These are phyloP conservation scores for Fusarium humuli DNA, from an alignment of 2,329 filamentous ascomycete genomes.

Conservation along the genomic window DNA sequence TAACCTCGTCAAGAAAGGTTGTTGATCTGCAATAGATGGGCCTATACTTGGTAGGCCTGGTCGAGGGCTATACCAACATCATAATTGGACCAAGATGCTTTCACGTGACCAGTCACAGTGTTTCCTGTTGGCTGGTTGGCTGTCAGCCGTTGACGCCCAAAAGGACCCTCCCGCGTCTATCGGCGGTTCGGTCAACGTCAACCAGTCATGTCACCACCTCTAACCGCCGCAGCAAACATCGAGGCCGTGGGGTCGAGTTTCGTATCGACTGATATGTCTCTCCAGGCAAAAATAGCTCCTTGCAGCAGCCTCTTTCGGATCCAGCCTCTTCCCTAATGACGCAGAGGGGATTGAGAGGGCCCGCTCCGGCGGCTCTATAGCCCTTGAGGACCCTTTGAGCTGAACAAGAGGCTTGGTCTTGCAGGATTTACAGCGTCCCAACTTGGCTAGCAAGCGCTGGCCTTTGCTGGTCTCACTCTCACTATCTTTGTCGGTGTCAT, in stretches of 20 bases:
- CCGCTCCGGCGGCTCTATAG: slow-evolving; percentile 35
- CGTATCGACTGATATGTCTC: slow-evolving; percentile 20
- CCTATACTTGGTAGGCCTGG: slow-evolving; percentile 5
- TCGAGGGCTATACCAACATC: slow-evolving; percentile 28
- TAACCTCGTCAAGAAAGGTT: slow-evolving; percentile 18
- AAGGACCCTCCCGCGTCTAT: slow-evolving; percentile 33
- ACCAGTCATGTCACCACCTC: slow-evolving; percentile 41
- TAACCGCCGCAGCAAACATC: slow-evolving; percentile 43
- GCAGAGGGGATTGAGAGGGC: slow-evolving; percentile 22
- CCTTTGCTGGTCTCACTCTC: slow-evolving; percentile 21
- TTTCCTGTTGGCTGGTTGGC: slow-evolving; percentile 33
- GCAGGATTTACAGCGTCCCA: slow-evolving; percentile 32
- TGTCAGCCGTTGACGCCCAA: slow-evolving; percentile 27
- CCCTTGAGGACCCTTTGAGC: slow-evolving; percentile 20
- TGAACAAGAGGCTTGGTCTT: slow-evolving; percentile 41
- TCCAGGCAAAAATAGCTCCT: slow-evolving; percentile 33
- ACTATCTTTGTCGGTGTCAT: slow-evolving; percentile 1
- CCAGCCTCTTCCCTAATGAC: slow-evolving; percentile 27
- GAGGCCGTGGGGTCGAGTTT: slow-evolving; percentile 28
- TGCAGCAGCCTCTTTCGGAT: slow-evolving; percentile 19
- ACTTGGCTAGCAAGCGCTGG: slow-evolving; percentile 37
- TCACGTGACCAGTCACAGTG: slow-evolving; percentile 28
- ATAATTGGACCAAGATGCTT: slow-evolving; percentile 15
- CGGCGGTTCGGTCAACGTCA: slow-evolving; percentile 33
- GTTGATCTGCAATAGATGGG: slow-evolving; percentile 25